A percentile compares a stretch with the other conserved stretches of the same genome.
phyloP scores from a whole-genome alignment of 805 yeast species.

The Zygoascus ofunaensis region DNA sequence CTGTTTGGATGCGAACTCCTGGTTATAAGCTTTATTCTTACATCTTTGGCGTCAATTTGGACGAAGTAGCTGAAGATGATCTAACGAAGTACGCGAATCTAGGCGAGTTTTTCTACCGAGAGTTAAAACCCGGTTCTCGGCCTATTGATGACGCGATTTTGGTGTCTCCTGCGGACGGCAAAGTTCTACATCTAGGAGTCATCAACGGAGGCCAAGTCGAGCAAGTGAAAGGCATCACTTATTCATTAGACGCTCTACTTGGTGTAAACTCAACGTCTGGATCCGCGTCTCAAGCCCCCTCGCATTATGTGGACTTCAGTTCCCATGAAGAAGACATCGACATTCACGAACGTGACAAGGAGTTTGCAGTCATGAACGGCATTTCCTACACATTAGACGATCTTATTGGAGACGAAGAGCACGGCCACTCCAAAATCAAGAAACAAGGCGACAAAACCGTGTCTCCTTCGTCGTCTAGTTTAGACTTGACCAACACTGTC shows the following conservation, averaged over 20 bases:
- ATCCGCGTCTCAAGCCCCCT: constrained; percentile 12
- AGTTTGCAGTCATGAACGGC: constrained; percentile 72
- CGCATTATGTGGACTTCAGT: constrained; percentile 31
- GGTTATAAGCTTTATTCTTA: constrained; percentile 70
- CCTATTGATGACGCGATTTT: constrained; percentile 61
- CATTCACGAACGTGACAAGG: constrained; percentile 47
- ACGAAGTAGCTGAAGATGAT: constrained; percentile 81
- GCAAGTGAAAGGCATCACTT: constrained; percentile 94
- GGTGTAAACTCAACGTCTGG: constrained; percentile 38
- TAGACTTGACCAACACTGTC: constrained; percentile 23
- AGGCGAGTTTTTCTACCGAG: constrained; percentile 85
- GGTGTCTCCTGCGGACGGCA: constrained; percentile 92
- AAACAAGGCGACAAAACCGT: constrained; percentile 17
- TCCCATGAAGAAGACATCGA: constrained; percentile 20
- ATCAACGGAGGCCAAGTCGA: constrained; percentile 71
- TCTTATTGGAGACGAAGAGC: constrained; percentile 46
- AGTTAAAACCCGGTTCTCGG: constrained; percentile 65
- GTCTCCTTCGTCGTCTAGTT: constrained; percentile 26
- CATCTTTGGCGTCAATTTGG: constrained; percentile 78
- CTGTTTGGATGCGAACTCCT: constrained; percentile 79
- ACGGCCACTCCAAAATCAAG: constrained; percentile 31
- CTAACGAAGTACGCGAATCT: constrained; percentile 66
- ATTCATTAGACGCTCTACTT: constrained; percentile 76
- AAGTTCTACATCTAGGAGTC: constrained; percentile 73
- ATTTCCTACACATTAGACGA: constrained; percentile 63